Evolutionary conservation across 345 rosid species (phyloP).

Genomic region (Hypericum perforatum): DNA sequence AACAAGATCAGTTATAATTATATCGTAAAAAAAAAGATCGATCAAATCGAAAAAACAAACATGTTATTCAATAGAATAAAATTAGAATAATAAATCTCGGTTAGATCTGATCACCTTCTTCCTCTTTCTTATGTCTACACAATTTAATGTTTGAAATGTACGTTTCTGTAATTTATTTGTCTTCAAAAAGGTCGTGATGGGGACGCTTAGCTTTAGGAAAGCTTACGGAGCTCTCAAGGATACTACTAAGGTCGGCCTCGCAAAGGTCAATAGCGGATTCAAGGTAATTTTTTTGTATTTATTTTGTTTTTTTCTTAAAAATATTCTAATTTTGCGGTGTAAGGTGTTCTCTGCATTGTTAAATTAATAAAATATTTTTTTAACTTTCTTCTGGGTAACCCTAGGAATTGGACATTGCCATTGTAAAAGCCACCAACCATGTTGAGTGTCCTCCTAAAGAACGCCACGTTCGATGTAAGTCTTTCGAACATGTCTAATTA

Average conservation of each 20-base stretch:
- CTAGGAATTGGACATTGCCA: conserved; percentile 88
- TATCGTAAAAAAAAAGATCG: too few species aligned
- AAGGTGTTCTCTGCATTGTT: too few species aligned
- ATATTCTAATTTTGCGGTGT: not conserved
- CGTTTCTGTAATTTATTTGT: too few species aligned
- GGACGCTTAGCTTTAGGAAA: conserved; percentile 76
- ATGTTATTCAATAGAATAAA: too few species aligned
- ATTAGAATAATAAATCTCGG: too few species aligned
- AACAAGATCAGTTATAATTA: too few species aligned
- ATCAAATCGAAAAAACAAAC: too few species aligned
- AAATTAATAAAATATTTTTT: not conserved
- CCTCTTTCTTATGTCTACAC: too few species aligned
- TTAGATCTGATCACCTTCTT: too few species aligned
- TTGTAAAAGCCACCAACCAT: conserved; percentile 93
- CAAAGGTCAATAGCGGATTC: conserved; percentile 94
- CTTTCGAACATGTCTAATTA: too few species aligned
- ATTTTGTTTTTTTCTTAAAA: not conserved
- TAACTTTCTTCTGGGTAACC: not conserved
- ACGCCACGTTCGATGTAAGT: conserved; percentile 88
- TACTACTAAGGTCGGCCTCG: conserved; percentile 92
- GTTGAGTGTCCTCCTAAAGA: conserved; percentile 93
- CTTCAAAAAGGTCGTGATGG: conserved; percentile 26
- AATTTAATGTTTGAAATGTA: too few species aligned
- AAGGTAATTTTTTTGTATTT: conserved; percentile 39
- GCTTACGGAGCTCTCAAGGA: conserved; percentile 98